Conservation (phyloP, 2,329 filamentous ascomycete species). For the Fusarium sp. region DNA sequence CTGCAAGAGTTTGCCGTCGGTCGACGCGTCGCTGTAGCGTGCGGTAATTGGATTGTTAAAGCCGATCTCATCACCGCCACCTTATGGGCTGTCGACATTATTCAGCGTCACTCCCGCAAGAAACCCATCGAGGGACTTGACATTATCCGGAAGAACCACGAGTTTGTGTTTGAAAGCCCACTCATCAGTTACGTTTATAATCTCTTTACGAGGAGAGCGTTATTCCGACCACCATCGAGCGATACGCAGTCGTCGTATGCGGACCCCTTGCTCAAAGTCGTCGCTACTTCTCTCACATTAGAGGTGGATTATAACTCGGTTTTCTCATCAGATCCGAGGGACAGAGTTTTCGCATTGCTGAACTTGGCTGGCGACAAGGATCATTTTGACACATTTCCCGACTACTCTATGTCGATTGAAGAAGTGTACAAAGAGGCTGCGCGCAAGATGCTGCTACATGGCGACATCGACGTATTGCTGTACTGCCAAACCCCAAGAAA, state of each 20-base stretch:
- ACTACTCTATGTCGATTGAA: conserved; percentile 19
- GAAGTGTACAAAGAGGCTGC: conserved; percentile 22
- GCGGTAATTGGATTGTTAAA: conserved; percentile 9
- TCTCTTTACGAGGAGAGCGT: conserved; percentile 8
- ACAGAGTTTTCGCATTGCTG: conserved; percentile 22
- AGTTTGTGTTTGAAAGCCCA: not conserved
- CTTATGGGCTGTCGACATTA: not conserved
- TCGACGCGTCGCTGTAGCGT: conserved; percentile 11
- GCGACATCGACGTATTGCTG: conserved; percentile 11
- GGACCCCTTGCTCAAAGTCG: conserved; percentile 10
- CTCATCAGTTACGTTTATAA: conserved; percentile 20
- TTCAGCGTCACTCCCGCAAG: not conserved
- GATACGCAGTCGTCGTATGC: not conserved
- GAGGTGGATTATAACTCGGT: conserved; percentile 28
- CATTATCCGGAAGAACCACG: not conserved
- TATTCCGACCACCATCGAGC: not conserved
- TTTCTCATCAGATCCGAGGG: conserved; percentile 19
- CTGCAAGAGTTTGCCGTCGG: conserved; percentile 26
- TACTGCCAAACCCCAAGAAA: conserved; percentile 23
- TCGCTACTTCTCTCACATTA: conserved; percentile 6
- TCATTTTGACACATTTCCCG: not conserved
- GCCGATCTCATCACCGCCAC: not conserved
- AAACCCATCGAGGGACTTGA: not conserved
- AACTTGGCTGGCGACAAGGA: conserved; percentile 10
- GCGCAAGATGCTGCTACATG: conserved; percentile 6